Evolutionary conservation across 1,139 yeast genomes (phyloP).

Genomic region (Sugiyamaella castrensis): DNA sequence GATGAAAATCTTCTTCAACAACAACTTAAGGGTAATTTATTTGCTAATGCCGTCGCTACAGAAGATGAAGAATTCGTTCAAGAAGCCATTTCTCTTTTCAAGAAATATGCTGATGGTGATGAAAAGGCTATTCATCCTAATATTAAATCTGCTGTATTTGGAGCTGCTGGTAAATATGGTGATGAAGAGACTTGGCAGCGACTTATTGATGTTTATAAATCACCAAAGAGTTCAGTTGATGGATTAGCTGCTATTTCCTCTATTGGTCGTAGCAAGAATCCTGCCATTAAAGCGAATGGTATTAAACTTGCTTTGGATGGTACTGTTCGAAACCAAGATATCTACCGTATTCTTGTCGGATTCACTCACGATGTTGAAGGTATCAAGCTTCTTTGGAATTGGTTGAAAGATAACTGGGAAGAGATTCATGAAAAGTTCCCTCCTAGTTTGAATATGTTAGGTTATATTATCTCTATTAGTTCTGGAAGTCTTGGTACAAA

Average conservation of each 20-base stretch:
- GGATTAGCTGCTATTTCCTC: conserved; percentile 71
- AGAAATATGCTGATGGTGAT: conserved; percentile 61
- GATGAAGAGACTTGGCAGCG: conserved; percentile 57
- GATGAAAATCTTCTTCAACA: conserved; percentile 68
- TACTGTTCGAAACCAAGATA: conserved; percentile 74
- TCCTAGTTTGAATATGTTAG: conserved; percentile 77
- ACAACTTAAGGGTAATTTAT: conserved; percentile 71
- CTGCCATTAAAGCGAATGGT: conserved; percentile 57
- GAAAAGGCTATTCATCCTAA: conserved; percentile 69
- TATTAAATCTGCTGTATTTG: conserved; percentile 68
- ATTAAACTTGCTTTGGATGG: conserved; percentile 62
- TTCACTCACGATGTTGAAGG: conserved; percentile 62
- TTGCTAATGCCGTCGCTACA: conserved; percentile 62
- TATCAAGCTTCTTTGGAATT: conserved; percentile 64
- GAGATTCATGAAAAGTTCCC: conserved; percentile 63
- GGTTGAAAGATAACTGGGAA: conserved; percentile 78
- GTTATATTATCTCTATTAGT: conserved; percentile 61
- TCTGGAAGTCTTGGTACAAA: conserved; percentile 64
- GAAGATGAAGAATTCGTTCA: conserved; percentile 55
- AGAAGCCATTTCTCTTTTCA: conserved; percentile 56
- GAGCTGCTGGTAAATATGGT: conserved; percentile 65
- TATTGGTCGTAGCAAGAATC: conserved; percentile 66
- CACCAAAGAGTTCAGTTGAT: conserved; percentile 68
- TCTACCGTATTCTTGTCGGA: conserved; percentile 66
- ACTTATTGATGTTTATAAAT: conserved; percentile 59